Evolutionary conservation across 345 rosid genomes (phyloP).

Genomic region (Fremontodendron californicum): DNA sequence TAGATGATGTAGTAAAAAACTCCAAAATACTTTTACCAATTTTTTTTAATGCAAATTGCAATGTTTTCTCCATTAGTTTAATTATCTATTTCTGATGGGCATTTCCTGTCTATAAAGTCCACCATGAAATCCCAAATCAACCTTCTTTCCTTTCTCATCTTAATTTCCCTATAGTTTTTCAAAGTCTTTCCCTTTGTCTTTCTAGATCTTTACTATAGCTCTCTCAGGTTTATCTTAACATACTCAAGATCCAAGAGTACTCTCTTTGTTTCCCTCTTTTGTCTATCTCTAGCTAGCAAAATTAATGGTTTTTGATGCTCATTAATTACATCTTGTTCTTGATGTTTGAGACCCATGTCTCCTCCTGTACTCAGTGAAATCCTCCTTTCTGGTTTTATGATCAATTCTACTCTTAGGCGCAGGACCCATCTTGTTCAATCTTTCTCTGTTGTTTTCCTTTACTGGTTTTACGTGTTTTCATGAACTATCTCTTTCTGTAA

Average conservation of each 20-base stretch:
- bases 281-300: background rate
- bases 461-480: slow-evolving; percentile 95
- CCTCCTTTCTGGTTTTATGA: slow-evolving; percentile 78
- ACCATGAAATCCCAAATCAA: slow-evolving; percentile 11
- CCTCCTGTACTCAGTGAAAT: slow-evolving; percentile 81
- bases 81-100: background rate
- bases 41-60: background rate
- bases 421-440: slow-evolving; percentile 98
- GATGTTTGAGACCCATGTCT: slow-evolving; percentile 69
- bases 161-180: background rate
- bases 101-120: slow-evolving; percentile 25
- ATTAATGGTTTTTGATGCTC: slow-evolving; percentile 35
- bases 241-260: background rate
- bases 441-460: slow-evolving; percentile 95
- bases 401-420: slow-evolving; percentile 74
- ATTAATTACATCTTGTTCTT: slow-evolving; percentile 21
- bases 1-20: no score
- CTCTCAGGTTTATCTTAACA: background rate
- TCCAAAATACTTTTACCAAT: no score
- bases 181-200: background rate
- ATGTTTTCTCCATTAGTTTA: background rate
- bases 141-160: slow-evolving; percentile 24
- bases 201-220: no score
- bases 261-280: background rate
- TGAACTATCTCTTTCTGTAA: slow-evolving; percentile 15